Evolutionary conservation across 2,329 filamentous ascomycete genomes (phyloP).

Genomic region (Ophiostoma ulmi): DNA sequence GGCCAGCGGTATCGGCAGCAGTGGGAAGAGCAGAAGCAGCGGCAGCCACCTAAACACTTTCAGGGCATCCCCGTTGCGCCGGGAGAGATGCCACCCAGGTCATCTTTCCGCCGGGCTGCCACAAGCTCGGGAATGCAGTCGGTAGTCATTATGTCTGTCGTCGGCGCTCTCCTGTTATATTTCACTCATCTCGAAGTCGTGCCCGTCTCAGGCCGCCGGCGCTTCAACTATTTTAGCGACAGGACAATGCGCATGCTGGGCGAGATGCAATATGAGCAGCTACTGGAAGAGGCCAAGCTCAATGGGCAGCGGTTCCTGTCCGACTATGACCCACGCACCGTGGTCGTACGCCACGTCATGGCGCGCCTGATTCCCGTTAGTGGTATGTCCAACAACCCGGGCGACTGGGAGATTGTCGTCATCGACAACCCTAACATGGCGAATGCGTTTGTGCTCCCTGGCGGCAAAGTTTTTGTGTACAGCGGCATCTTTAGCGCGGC

Average conservation of each 20-base stretch:
- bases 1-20: slow-evolving; percentile 10
- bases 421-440: slow-evolving; percentile 61
- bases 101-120: slow-evolving; percentile 17
- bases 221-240: slow-evolving; percentile 65
- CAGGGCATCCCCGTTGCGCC: slow-evolving; percentile 24
- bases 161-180: slow-evolving; percentile 55
- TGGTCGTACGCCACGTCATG: slow-evolving; percentile 60
- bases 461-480: slow-evolving; percentile 75
- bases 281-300: slow-evolving; percentile 51
- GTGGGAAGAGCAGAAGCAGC: slow-evolving; percentile 17
- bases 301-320: slow-evolving; percentile 53
- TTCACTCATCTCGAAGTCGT: slow-evolving; percentile 65
- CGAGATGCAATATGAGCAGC: slow-evolving; percentile 50
- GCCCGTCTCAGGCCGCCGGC: slow-evolving; percentile 62
- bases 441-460: slow-evolving; percentile 75
- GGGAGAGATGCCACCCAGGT: slow-evolving; percentile 24
- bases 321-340: slow-evolving; percentile 52
- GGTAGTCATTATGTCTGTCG: slow-evolving; percentile 39
- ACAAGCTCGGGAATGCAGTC: slow-evolving; percentile 36
- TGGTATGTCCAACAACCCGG: slow-evolving; percentile 48
- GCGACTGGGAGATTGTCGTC: slow-evolving; percentile 66
- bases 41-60: slow-evolving; percentile 14
- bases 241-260: slow-evolving; percentile 50
- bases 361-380: slow-evolving; percentile 60
- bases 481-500: slow-evolving; percentile 67